These are phyloP conservation scores for Pigoraptor vietnamica DNA, from an alignment of 78 protist species.

Conservation along the genomic window DNA sequence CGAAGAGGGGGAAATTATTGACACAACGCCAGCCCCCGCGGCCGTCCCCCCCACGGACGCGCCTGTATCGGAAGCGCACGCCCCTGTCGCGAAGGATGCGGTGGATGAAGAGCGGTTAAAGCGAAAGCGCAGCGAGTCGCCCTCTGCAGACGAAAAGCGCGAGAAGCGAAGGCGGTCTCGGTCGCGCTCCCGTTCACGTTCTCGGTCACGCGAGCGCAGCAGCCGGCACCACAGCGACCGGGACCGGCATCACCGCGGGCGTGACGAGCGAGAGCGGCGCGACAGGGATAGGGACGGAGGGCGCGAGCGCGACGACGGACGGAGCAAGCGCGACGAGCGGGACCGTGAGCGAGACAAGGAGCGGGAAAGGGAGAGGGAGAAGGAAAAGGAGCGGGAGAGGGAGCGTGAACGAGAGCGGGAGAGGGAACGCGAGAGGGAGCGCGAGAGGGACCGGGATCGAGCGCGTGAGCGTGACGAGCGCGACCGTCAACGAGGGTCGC, in stretches of 20 bases:
- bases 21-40: background rate
- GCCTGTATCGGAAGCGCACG: background rate
- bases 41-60: background rate
- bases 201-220: background rate
- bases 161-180: background rate
- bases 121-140: background rate
- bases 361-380: background rate
- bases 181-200: background rate
- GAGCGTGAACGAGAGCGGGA: background rate
- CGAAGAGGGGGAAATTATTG: background rate
- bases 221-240: background rate
- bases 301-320: background rate
- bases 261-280: background rate
- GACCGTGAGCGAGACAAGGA: background rate
- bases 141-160: background rate
- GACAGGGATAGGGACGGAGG: background rate
- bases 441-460: background rate
- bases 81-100: too few relatives aligned
- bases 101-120: background rate
- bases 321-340: background rate
- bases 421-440: background rate
- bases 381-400: slow-evolving; percentile 6
- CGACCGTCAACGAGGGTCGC: too few relatives aligned
- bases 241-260: background rate
- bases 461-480: background rate